Evolutionary conservation across 164 flowering plant species (phyloP).

Genomic region (Magnolia changhungtana): DNA sequence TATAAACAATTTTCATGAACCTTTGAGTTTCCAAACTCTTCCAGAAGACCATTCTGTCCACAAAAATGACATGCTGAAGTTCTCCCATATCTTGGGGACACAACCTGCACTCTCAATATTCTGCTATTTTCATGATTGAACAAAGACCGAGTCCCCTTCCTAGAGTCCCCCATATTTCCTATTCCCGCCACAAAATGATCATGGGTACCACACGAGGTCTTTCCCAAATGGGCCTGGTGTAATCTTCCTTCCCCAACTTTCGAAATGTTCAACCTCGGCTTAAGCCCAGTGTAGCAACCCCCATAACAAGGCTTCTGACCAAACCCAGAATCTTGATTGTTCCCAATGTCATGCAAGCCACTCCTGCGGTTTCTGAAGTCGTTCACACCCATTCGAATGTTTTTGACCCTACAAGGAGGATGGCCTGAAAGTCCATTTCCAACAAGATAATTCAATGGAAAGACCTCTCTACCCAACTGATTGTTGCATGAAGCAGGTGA

Average conservation of each 20-base stretch:
- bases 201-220: not conserved
- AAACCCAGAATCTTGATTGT: not conserved
- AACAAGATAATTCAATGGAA: not conserved
- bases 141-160: slow-evolving; percentile 5
- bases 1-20: not conserved
- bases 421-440: not conserved
- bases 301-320: slow-evolving; percentile 15
- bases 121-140: slow-evolving; percentile 3
- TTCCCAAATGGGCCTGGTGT: slow-evolving; percentile 2
- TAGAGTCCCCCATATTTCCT: not conserved
- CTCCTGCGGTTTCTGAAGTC: not conserved
- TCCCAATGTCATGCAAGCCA: slow-evolving; percentile 9
- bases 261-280: slow-evolving; percentile 18
- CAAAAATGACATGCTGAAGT: not conserved
- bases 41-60: not conserved
- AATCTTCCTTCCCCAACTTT: slow-evolving; percentile 19
- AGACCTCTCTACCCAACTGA: slow-evolving; percentile 8
- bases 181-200: not conserved
- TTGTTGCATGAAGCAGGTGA: slow-evolving; percentile 3
- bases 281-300: slow-evolving; percentile 16
- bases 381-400: not conserved
- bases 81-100: not conserved
- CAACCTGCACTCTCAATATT: not conserved
- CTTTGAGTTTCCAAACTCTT: not conserved
- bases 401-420: slow-evolving; percentile 11